Conservation (phyloP, 768 basidiomycete genomes). For the Symmetrospora coprosmae region DNA sequence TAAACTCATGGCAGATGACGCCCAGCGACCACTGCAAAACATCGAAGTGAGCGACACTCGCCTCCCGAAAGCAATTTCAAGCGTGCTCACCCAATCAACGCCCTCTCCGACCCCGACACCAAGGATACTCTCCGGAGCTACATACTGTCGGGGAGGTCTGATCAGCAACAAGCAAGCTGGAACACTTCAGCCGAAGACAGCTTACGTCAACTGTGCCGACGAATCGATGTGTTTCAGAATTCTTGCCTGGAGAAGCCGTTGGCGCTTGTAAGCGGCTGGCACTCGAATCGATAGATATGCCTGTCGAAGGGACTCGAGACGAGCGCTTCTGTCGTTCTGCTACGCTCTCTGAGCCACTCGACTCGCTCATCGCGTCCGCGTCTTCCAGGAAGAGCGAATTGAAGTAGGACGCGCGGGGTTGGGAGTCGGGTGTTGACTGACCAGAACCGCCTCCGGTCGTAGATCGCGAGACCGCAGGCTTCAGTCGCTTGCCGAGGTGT, state of each 20-base stretch:
- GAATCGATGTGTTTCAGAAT: slow-evolving; percentile 10
- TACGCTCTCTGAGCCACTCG: slow-evolving; percentile 57
- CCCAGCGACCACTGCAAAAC: slow-evolving; percentile 80
- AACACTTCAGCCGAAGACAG: background rate
- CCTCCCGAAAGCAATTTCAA: slow-evolving; percentile 22
- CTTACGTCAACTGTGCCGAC: slow-evolving; percentile 14
- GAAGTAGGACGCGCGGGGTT: slow-evolving; percentile 38
- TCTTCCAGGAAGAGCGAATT: slow-evolving; percentile 26
- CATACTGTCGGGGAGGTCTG: background rate
- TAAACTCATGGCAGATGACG: slow-evolving; percentile 86
- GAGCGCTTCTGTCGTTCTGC: background rate
- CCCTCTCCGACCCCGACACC: slow-evolving; percentile 89
- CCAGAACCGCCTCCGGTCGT: slow-evolving; percentile 36
- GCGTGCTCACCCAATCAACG: slow-evolving; percentile 78
- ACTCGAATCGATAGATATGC: background rate
- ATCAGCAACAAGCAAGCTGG: background rate
- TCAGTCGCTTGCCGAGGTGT: slow-evolving; percentile 34
- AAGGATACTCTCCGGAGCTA: slow-evolving; percentile 58
- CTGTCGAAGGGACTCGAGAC: background rate
- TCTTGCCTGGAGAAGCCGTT: background rate
- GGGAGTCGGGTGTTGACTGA: slow-evolving; percentile 35
- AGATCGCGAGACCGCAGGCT: slow-evolving; percentile 26
- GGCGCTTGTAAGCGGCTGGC: slow-evolving; percentile 29
- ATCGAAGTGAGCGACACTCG: slow-evolving; percentile 25
- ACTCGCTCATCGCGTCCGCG: slow-evolving; percentile 49